Evolutionary conservation across 352 stramenopile genomes (phyloP).

Genomic region (Phytophthora tentaculata): DNA sequence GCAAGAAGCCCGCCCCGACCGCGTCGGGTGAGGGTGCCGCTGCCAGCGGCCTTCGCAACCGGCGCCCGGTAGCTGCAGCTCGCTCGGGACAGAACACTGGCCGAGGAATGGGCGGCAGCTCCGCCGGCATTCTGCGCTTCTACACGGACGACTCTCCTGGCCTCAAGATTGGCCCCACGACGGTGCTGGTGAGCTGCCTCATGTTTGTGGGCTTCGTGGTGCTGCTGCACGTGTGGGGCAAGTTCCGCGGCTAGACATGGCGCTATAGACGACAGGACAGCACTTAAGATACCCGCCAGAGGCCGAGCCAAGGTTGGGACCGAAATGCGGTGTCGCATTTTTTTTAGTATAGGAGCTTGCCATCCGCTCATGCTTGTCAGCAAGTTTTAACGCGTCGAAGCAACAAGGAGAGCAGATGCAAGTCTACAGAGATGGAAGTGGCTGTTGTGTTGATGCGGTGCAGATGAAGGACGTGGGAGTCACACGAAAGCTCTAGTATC

Average conservation of each 20-base stretch:
- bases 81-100: conserved; percentile 69
- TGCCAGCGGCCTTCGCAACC: conserved; percentile 78
- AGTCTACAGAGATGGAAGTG: conserved; percentile 15
- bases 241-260: conserved; percentile 89
- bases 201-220: conserved; percentile 97
- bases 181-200: conserved; percentile 95
- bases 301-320: neutral
- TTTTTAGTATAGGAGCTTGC: conserved; percentile 48
- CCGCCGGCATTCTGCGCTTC: conserved; percentile 96
- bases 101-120: conserved; percentile 84
- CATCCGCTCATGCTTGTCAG: neutral
- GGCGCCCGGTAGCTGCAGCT: conserved; percentile 55
- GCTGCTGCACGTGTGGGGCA: conserved; percentile 97
- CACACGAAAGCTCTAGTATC: conserved; percentile 48
- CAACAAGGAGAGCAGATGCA: conserved; percentile 34
- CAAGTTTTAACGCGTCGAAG: conserved; percentile 15
- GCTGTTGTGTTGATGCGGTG: conserved; percentile 4
- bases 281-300: conserved; percentile 25
- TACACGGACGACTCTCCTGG: conserved; percentile 97
- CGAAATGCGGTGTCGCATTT: conserved; percentile 31
- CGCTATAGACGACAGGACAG: conserved; percentile 41
- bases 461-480: conserved; percentile 1
- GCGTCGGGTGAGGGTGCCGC: conserved; percentile 64
- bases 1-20: conserved; percentile 76
- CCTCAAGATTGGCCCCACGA: conserved; percentile 96